A percentile compares a stretch with the other conserved stretches of the same genome.
phyloP scores from a whole-genome alignment of 2,329 filamentous ascomycete species.

The Sporothrix variecibatus region DNA sequence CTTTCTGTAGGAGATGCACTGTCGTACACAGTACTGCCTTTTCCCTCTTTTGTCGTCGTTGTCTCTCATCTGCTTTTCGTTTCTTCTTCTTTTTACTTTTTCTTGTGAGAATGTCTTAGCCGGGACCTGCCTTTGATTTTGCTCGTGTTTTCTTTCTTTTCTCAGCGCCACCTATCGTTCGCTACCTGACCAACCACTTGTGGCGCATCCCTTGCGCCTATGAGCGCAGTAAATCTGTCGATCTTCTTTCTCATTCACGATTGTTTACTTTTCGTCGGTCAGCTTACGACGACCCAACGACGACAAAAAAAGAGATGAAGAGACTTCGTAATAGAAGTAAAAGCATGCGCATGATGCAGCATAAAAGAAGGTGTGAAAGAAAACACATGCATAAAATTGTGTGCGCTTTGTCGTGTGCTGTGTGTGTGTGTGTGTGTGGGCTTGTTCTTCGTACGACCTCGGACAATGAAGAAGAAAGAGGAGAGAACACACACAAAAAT shows the following conservation, averaged over 20 bases:
- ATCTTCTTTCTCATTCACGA: neutral
- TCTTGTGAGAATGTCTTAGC: neutral
- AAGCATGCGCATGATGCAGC: neutral
- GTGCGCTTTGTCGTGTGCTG: neutral
- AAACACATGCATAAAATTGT: neutral
- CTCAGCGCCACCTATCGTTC: neutral
- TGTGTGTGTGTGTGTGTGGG: neutral
- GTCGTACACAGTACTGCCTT: conserved; percentile 12
- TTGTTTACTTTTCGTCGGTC: neutral
- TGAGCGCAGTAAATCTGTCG: neutral
- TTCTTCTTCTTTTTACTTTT: neutral
- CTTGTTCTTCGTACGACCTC: neutral
- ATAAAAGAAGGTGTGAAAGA: neutral
- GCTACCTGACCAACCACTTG: neutral
- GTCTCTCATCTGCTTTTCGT: neutral
- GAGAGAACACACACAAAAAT: neutral
- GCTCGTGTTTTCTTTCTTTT: neutral
- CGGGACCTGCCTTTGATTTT: neutral
- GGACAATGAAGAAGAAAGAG: neutral
- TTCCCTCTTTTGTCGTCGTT: neutral
- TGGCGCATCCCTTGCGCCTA: neutral
- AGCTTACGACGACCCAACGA: neutral
- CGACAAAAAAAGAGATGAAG: neutral
- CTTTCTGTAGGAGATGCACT: neutral
- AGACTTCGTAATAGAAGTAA: neutral